These are phyloP conservation scores for Phytophthora foliorum DNA, from an alignment of 352 stramenopile species.

Conservation along the genomic window DNA sequence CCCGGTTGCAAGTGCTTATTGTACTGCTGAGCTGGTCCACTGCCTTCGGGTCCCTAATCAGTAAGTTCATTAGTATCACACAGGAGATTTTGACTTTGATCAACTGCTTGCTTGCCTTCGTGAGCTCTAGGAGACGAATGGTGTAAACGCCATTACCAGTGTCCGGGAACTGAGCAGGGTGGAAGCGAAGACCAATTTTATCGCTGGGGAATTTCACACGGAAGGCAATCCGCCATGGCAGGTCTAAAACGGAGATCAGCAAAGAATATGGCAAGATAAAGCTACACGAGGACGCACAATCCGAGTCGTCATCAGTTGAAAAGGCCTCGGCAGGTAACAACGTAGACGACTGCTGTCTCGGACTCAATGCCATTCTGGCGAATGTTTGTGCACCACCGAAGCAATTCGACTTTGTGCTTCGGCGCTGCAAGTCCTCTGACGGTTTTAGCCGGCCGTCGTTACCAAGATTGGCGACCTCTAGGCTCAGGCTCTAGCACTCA, in stretches of 20 bases:
- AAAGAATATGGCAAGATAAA: neutral
- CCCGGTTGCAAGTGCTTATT: constrained; percentile 66
- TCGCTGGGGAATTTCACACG: constrained; percentile 85
- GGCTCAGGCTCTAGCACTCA: no score
- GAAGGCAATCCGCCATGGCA: constrained; percentile 89
- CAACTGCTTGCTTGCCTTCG: constrained; percentile 41
- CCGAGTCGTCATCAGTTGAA: constrained; percentile 53
- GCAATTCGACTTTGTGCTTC: neutral
- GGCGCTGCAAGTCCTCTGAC: neutral
- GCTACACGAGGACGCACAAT: constrained; percentile 42
- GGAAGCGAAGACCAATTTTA: constrained; percentile 84
- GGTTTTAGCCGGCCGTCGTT: constrained; percentile 22
- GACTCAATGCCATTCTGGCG: constrained; percentile 14
- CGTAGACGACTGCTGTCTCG: constrained; percentile 24
- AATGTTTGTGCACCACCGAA: neutral
- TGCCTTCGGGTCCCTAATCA: constrained; percentile 48
- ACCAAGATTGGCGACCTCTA: constrained; percentile 3
- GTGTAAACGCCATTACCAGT: constrained; percentile 89
- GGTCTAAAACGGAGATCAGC: constrained; percentile 35
- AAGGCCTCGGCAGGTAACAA: constrained; percentile 46
- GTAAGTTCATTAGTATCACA: neutral
- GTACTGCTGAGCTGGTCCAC: constrained; percentile 76
- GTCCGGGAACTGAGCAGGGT: constrained; percentile 80
- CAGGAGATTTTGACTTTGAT: neutral
- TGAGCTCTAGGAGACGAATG: constrained; percentile 82